A percentile compares a stretch with the other conserved stretches of the same genome.
Conservation (phyloP, 305 asterid genomes). For the Fraxinus sp. region DNA sequence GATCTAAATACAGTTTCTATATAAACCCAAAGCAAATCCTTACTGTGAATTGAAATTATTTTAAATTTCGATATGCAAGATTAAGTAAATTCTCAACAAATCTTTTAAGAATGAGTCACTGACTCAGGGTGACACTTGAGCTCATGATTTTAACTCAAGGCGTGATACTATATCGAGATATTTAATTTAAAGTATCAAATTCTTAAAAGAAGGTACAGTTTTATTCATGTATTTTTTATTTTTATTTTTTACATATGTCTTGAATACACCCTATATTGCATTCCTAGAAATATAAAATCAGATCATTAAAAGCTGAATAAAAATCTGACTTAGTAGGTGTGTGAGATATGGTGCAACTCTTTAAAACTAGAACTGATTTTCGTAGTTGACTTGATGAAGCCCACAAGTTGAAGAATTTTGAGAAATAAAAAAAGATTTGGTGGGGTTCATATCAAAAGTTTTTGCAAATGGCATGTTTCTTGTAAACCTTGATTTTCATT, state of each 20-base stretch:
- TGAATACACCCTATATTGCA: background rate
- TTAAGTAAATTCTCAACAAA: no score
- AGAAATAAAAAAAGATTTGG: conserved; percentile 9
- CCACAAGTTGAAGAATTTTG: conserved; percentile 14
- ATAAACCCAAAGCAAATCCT: no score
- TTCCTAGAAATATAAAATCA: background rate
- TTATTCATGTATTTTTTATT: background rate
- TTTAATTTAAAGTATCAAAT: no score
- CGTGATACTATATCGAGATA: background rate
- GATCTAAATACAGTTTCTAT: no score
- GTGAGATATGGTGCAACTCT: background rate
- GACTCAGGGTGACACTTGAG: background rate
- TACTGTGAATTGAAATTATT: no score
- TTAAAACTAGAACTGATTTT: background rate
- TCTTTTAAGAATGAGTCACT: background rate
- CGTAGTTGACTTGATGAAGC: conserved; percentile 25
- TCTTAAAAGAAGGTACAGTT: background rate
- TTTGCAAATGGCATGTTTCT: background rate
- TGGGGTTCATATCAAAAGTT: conserved; percentile 15
- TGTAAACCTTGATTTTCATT: conserved; percentile 1
- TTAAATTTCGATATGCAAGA: no score
- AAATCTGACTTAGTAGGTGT: background rate
- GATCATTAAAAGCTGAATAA: background rate
- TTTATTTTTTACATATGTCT: no score
- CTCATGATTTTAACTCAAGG: background rate